These are phyloP conservation scores for Candida maesae DNA, from an alignment of 805 yeast species.

Conservation along the genomic window DNA sequence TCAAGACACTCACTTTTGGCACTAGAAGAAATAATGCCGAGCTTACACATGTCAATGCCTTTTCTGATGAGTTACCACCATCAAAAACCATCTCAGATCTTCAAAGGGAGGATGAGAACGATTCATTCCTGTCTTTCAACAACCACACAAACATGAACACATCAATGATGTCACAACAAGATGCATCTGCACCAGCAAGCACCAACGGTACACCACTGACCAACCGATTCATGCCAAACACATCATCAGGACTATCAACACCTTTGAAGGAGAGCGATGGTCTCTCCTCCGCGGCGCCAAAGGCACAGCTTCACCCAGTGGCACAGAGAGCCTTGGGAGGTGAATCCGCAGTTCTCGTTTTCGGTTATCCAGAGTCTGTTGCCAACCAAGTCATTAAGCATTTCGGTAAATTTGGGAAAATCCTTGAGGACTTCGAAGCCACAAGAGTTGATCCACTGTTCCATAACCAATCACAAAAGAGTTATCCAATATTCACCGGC, in stretches of 20 bases:
- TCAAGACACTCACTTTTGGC: conserved; percentile 37
- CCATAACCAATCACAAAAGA: conserved; percentile 26
- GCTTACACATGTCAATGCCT: conserved; percentile 27
- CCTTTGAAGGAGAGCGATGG: conserved; percentile 15
- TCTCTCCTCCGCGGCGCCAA: conserved; percentile 3
- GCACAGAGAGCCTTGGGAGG: conserved; percentile 6
- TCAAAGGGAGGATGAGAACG: conserved; percentile 34
- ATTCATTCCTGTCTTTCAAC: conserved; percentile 20
- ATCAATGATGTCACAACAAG: conserved; percentile 7
- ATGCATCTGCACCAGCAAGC: conserved; percentile 1
- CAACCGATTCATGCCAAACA: neutral
- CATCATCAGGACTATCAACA: conserved; percentile 18
- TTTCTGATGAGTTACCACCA: conserved; percentile 41
- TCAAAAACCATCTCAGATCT: conserved; percentile 37
- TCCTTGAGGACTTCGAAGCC: conserved; percentile 68
- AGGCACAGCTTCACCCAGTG: neutral
- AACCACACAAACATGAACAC: conserved; percentile 14
- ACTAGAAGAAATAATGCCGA: conserved; percentile 29
- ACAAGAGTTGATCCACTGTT: conserved; percentile 27
- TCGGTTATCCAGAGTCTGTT: conserved; percentile 82
- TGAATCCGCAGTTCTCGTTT: conserved; percentile 73
- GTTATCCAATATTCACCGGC: conserved; percentile 75
- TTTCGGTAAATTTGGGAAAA: conserved; percentile 75
- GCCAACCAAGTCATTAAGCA: conserved; percentile 64
- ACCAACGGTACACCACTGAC: conserved; percentile 3